phyloP scores from a whole-genome alignment of 106 monocot species.

The Apostasia shenzhenica region DNA sequence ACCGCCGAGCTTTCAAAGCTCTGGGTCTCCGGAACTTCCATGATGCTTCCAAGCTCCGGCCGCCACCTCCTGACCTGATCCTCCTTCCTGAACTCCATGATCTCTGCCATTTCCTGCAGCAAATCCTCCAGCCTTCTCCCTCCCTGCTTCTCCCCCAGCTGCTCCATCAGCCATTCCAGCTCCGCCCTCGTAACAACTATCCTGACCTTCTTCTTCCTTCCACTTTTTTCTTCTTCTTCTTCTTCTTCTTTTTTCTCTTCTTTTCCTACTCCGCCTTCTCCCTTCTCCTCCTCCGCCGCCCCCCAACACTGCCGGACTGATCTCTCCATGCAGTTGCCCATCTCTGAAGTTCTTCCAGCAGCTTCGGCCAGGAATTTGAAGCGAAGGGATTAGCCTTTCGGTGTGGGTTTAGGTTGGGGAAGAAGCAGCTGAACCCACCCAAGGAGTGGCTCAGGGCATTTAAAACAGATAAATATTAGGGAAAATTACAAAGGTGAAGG shows the following conservation, averaged over 20 bases:
- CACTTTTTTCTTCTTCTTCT: background rate
- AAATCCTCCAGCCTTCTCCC: slow-evolving; percentile 4
- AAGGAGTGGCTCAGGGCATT: too few species aligned
- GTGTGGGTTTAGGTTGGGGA: too few species aligned
- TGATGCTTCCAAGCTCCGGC: too few species aligned
- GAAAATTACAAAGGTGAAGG: too few species aligned
- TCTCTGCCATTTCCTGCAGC: background rate
- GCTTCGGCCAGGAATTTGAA: too few species aligned
- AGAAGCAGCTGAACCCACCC: too few species aligned
- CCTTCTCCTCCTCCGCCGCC: background rate
- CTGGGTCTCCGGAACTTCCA: too few species aligned
- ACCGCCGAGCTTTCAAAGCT: too few species aligned
- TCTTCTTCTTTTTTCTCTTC: background rate
- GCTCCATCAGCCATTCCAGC: slow-evolving; percentile 9
- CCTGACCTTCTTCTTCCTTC: background rate
- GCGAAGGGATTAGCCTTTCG: too few species aligned
- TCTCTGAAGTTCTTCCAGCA: background rate
- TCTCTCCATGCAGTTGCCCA: slow-evolving; percentile 29
- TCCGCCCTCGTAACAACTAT: background rate
- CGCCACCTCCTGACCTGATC: background rate
- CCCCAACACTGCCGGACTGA: too few species aligned
- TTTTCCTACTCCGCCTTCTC: background rate
- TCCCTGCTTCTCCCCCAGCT: slow-evolving; percentile 1
- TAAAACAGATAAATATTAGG: too few species aligned
- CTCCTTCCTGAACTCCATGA: background rate